Base-by-base conservation (phyloP, 2,329 filamentous ascomycete species). In the Diplodia scrobiculata region DNA sequence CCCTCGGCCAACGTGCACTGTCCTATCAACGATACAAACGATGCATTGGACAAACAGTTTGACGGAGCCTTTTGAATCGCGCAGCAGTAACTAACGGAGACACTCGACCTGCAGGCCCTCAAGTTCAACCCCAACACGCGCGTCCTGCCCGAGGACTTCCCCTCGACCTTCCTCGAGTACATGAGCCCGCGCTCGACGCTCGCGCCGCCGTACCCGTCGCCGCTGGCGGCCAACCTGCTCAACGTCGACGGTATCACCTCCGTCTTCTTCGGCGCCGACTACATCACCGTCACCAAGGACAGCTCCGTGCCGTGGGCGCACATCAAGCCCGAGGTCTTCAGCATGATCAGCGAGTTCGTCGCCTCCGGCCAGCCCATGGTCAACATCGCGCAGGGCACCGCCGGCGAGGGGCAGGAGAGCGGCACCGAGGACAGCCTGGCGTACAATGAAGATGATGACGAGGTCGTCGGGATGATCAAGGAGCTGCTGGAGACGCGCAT, bases 381-480 rank as follows among this genome's bases (percentile, higher is more conserved):
- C 67, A 91, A 87, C 69, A 84, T 88, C 0, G 81, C 86, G 1
- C 88, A 89, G 71, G 85, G 84, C 71, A 87, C 86, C 67, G 76
- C 76, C 0, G 78, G 79, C 55, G 79, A 82, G 58, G 79, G 81
- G 32, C 80, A 85, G 72, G 79, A 80, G 67, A 78, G 78, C 59
- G 77, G 29, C 29, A 32, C 72, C 14, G 85, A 86, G 68, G 92
- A 96, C 72, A 90, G 87, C 68, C 81, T 97, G 62, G 86, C 86
- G 25, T 97, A 94, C 77, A 88, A 94, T 72, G 92, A 97, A 75
- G 89, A 96, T 69, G 95, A 99, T 76, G 89, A 89, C 70, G 95
- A 99, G 79, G 91, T 97, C 11, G 90, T 99, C 9, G 90, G 92
- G 67, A 98, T 98, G 95, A 98, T 99, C 80, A 97, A 98, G 81